A percentile compares a stretch with the other conserved stretches of the same genome.
phyloP scores from a whole-genome alignment of 2,329 filamentous ascomycete species.

The Aspergillus sp. region DNA sequence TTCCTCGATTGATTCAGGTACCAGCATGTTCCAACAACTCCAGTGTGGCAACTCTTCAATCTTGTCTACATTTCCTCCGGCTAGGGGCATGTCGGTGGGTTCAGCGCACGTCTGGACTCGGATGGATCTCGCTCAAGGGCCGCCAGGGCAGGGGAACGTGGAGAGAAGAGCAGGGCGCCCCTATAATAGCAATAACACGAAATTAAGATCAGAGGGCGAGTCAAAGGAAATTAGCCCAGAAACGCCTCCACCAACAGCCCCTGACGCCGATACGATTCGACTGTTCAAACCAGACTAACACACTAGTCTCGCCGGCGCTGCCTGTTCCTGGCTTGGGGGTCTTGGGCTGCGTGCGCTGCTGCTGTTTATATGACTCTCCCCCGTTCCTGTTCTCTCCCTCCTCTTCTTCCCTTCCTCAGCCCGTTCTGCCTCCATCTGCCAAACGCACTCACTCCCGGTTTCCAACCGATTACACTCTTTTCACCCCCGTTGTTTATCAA shows the following conservation, averaged over 20 bases:
- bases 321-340: not conserved
- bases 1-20: not conserved
- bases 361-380: constrained; percentile 7
- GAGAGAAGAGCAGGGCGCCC: not conserved
- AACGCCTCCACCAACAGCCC: constrained; percentile 1
- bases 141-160: not conserved
- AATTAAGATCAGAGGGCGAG: constrained; percentile 1
- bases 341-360: not conserved
- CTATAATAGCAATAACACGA: not conserved
- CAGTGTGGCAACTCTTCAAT: too few relatives aligned
- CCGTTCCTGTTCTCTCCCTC: constrained; percentile 6
- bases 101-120: not conserved
- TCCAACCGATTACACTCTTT: constrained; percentile 42
- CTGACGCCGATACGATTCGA: constrained; percentile 4
- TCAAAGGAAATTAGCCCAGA: constrained; percentile 8
- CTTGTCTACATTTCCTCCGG: too few relatives aligned
- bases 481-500: constrained; percentile 1
- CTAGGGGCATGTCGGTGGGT: too few relatives aligned
- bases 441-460: constrained; percentile 49
- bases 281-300: not conserved
- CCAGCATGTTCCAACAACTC: too few relatives aligned
- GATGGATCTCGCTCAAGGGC: not conserved
- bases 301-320: not conserved
- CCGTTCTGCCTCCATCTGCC: constrained; percentile 20
- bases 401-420: constrained; percentile 15